These are phyloP conservation scores for Leishmania braziliensis DNA, from an alignment of 208 protist species.

Conservation along the genomic window DNA sequence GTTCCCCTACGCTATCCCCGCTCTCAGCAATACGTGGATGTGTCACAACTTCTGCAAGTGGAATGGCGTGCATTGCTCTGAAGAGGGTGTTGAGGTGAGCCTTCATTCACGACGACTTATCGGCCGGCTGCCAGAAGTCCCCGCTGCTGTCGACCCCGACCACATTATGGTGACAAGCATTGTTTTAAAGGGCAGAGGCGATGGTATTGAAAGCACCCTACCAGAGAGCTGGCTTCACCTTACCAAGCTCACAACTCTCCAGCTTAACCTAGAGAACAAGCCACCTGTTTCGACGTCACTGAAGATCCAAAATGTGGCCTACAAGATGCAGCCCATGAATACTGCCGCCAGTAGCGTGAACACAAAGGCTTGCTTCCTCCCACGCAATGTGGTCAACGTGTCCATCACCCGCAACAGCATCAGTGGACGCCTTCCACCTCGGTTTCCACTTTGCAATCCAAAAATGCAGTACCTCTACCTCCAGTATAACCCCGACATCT, in stretches of 20 bases:
- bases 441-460: neutral
- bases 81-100: neutral
- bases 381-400: neutral
- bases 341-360: neutral
- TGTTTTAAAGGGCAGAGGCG: neutral
- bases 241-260: neutral
- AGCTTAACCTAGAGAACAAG: neutral
- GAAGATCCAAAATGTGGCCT: neutral
- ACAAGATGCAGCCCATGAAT: neutral
- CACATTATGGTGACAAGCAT: neutral
- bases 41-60: conserved; percentile 5
- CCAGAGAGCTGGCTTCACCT: neutral
- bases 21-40: neutral
- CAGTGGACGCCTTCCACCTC: neutral
- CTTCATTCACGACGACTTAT: neutral
- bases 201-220: neutral
- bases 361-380: neutral
- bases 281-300: neutral
- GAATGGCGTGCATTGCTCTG: conserved; percentile 1
- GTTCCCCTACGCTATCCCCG: neutral
- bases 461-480: neutral
- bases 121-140: neutral
- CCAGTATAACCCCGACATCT: neutral
- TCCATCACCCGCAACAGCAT: neutral
- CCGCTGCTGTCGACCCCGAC: neutral